Evolutionary conservation across 345 rosid species (phyloP), one percentile per base, ranked within the genome.

Genomic region (Syzygium aromaticum): DNA sequence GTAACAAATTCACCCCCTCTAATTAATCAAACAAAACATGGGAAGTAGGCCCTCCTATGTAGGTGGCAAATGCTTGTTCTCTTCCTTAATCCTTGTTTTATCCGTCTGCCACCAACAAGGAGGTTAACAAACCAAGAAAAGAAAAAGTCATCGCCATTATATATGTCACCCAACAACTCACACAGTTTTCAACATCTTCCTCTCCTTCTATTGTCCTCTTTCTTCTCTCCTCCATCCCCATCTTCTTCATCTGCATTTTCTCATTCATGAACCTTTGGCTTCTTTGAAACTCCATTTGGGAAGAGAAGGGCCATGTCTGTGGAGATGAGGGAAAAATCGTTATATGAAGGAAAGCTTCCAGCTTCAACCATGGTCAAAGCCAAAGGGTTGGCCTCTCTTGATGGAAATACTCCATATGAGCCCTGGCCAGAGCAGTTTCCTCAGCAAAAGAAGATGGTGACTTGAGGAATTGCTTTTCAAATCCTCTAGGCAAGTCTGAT

Each of bases 401-500:
- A 73, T 38, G 82, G 27, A 9, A 30, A 52, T 10, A 7, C 59
- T 57, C 87, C 84, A 28, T 33, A 64, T 27, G 87, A 92, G 85
- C 54, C 86, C 52, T 90, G 91, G 92, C 89, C 84, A 54, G 54
- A 63, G 30, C 77, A 83, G 63, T 49, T 52, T 52, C 22, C 77
- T 40, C 64, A 5, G 49, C 49, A 5, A 73, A 73, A 73, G 49
- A 73, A 73, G 49, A 73, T 73, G 25, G 33, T 67, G 82, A 38
- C 82, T 9, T 73, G 82, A 73, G 82, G 82, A 73, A 38, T 73
- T 73, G 43, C 21, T 1, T 33, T 73, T 40, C 43, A 73, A 64
- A 78, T 86, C 92, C 91, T 92, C 91, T 92, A 91, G 95, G 95
- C 95, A 94, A 94, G 95, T 94, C 95, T 92, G 77, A 83, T 88